Evolutionary conservation across 768 basidiomycete species (phyloP).

Genomic region (Lentinula detonsa): DNA sequence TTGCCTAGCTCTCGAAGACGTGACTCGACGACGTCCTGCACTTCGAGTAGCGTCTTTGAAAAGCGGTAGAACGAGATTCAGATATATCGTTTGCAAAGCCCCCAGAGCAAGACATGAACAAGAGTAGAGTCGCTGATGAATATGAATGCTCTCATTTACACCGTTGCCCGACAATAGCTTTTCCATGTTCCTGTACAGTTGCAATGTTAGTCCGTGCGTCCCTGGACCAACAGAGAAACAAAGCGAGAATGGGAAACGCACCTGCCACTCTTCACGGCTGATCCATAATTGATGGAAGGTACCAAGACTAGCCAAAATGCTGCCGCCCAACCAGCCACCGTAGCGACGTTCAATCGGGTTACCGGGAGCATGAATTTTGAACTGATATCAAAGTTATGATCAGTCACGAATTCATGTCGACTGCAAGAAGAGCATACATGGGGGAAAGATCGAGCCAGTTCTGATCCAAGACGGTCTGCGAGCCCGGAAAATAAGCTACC

Average conservation of each 20-base stretch:
- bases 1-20: too few species aligned
- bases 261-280: slow-evolving; percentile 90
- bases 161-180: slow-evolving; percentile 74
- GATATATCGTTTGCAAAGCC: too few species aligned
- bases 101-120: too few species aligned
- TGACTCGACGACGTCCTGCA: too few species aligned
- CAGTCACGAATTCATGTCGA: not conserved
- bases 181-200: slow-evolving; percentile 66
- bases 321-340: slow-evolving; percentile 94
- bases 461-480: slow-evolving; percentile 72
- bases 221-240: not conserved
- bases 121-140: too few species aligned
- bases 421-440: slow-evolving; percentile 50
- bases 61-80: too few species aligned
- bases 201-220: not conserved
- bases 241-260: slow-evolving; percentile 24
- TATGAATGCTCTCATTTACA: slow-evolving; percentile 51
- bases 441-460: slow-evolving; percentile 69
- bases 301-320: slow-evolving; percentile 89
- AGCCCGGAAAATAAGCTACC: slow-evolving; percentile 85
- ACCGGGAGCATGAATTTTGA: slow-evolving; percentile 90
- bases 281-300: slow-evolving; percentile 99
- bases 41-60: too few species aligned
- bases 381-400: slow-evolving; percentile 29
- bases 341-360: slow-evolving; percentile 87